A percentile compares a stretch with the other conserved stretches of the same genome.
phyloP scores from a whole-genome alignment of 805 yeast species.

The Hanseniaspora occidentalis region DNA sequence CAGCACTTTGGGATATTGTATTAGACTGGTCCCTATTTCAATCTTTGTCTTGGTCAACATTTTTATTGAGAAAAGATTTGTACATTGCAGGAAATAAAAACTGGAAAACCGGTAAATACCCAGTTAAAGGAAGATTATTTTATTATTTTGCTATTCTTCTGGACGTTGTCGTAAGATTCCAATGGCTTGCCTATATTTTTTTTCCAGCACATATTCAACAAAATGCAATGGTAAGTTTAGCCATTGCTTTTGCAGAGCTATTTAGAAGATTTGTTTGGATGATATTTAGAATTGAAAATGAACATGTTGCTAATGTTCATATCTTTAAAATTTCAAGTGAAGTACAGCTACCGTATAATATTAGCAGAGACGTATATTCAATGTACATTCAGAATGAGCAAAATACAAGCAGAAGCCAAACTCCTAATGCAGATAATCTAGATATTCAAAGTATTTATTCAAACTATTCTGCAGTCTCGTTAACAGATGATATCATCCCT shows the following conservation, averaged over 20 bases:
- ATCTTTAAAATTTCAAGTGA: constrained; percentile 82
- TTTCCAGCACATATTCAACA: constrained; percentile 71
- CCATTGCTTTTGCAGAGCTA: constrained; percentile 72
- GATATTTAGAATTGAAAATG: constrained; percentile 88
- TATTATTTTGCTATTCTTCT: constrained; percentile 66
- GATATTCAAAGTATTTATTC: background rate
- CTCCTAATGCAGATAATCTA: background rate
- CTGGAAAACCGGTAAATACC: constrained; percentile 24
- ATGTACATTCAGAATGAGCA: constrained; percentile 22
- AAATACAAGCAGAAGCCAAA: no score
- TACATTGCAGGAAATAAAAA: constrained; percentile 37
- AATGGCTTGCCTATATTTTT: constrained; percentile 83
- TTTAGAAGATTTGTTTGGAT: constrained; percentile 82
- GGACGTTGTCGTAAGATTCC: constrained; percentile 70
- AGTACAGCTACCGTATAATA: constrained; percentile 68
- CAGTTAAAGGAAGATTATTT: constrained; percentile 24
- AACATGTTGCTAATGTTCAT: constrained; percentile 83
- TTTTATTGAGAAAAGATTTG: constrained; percentile 57
- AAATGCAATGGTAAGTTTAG: constrained; percentile 75
- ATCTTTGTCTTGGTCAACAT: constrained; percentile 37
- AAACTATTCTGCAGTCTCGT: background rate
- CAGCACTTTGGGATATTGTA: constrained; percentile 76
- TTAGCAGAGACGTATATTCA: constrained; percentile 16
- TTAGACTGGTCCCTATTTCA: constrained; percentile 95
- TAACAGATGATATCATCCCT: background rate